phyloP scores from a whole-genome alignment of 257 asterid species.

The Solanum rostratum region DNA sequence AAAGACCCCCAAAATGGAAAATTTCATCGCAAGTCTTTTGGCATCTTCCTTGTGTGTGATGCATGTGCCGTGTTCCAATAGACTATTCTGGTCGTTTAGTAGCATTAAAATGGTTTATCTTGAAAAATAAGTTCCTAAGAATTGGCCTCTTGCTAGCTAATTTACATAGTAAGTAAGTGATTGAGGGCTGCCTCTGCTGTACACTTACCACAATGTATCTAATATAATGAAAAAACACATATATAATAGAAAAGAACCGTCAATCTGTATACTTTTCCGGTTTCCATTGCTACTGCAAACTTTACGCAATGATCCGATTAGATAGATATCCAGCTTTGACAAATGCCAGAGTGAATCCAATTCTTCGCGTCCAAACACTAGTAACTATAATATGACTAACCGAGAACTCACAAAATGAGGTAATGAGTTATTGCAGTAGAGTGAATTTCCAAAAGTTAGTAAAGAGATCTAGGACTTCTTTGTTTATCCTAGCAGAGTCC shows the following conservation, averaged over 20 bases:
- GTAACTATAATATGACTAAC: background rate
- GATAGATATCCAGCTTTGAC: background rate
- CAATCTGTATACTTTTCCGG: too few species aligned
- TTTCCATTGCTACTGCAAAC: too few species aligned
- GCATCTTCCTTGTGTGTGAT: too few species aligned
- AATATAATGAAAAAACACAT: too few species aligned
- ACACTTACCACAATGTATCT: background rate
- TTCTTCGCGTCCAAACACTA: background rate
- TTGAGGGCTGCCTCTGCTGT: background rate
- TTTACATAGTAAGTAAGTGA: background rate
- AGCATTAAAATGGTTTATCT: background rate
- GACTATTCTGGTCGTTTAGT: background rate
- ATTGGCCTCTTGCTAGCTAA: background rate
- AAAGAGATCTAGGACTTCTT: background rate
- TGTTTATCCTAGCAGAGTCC: background rate
- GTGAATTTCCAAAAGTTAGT: background rate
- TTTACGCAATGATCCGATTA: too few species aligned
- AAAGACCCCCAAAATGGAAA: background rate
- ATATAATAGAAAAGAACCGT: too few species aligned
- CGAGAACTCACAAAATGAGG: background rate
- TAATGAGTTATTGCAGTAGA: background rate
- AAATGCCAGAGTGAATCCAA: background rate
- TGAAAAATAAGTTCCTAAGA: background rate
- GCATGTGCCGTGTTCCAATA: background rate
- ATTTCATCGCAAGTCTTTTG: too few species aligned